Evolutionary conservation across 306 rosid genomes (phyloP).

Genomic region (Abrus pulchellus): DNA sequence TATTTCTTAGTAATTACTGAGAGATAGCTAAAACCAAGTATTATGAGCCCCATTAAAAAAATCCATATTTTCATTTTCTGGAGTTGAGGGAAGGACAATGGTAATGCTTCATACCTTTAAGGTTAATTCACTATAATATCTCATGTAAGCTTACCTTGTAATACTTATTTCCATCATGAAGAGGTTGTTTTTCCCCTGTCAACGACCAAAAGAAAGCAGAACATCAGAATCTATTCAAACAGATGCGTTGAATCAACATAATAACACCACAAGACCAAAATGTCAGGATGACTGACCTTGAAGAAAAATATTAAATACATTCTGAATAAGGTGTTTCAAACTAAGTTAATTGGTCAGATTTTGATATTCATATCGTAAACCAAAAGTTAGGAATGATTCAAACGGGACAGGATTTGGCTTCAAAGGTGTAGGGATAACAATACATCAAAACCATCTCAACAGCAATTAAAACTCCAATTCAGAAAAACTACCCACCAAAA

Average conservation of each 20-base stretch:
- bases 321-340: conserved; percentile 28
- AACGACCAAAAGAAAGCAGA: conserved; percentile 19
- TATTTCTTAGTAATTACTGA: background rate
- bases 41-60: background rate
- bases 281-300: background rate
- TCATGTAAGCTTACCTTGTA: conserved; percentile 49
- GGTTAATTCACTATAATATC: background rate
- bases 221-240: conserved; percentile 26
- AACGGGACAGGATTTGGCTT: conserved; percentile 6
- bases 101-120: conserved; percentile 17
- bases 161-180: conserved; percentile 52
- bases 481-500: background rate
- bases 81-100: conserved; percentile 8
- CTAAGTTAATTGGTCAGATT: conserved; percentile 1
- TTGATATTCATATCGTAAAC: conserved; percentile 12
- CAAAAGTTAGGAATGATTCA: conserved; percentile 28
- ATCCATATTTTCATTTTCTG: background rate
- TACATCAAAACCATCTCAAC: background rate
- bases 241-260: conserved; percentile 12
- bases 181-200: conserved; percentile 40
- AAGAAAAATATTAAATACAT: conserved; percentile 19
- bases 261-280: conserved; percentile 27
- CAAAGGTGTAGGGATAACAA: background rate
- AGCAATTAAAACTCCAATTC: background rate
- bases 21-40: background rate